A percentile compares a stretch with the other conserved stretches of the same genome.
phyloP scores from a whole-genome alignment of 495 filamentous ascomycete genomes.

The Hypoxylon rickii region DNA sequence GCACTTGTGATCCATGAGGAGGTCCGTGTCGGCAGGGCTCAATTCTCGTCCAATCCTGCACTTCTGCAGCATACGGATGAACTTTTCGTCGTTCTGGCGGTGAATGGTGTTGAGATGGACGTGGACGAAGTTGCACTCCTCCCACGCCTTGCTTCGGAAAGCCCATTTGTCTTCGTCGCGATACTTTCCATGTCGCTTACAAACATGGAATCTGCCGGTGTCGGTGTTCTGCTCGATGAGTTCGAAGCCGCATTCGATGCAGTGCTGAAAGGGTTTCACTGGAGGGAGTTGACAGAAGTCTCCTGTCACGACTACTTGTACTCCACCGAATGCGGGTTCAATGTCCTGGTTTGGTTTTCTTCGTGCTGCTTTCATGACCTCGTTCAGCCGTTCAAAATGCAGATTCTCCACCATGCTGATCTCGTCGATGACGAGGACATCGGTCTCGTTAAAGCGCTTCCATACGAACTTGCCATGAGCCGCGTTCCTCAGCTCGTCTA shows the following conservation, averaged over 20 bases:
- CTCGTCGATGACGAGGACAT: conserved; percentile 53
- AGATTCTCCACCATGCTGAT: conserved; percentile 60
- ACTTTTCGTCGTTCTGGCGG: conserved; percentile 55
- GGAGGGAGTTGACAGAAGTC: conserved; percentile 97
- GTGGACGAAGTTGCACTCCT: conserved; percentile 42
- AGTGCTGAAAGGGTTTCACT: conserved; percentile 80
- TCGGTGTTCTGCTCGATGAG: conserved; percentile 72
- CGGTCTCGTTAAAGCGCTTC: conserved; percentile 44
- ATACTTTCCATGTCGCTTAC: conserved; percentile 39
- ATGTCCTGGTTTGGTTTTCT: conserved; percentile 50
- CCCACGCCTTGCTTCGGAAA: conserved; percentile 47
- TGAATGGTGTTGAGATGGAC: conserved; percentile 54
- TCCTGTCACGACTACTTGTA: conserved; percentile 90
- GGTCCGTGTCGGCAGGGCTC: conserved; percentile 40
- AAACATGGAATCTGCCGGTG: conserved; percentile 68
- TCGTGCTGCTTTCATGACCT: conserved; percentile 50
- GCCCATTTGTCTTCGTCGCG: conserved; percentile 46
- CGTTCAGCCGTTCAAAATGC: conserved; percentile 59
- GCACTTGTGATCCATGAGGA: conserved; percentile 53
- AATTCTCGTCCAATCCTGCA: conserved; percentile 51
- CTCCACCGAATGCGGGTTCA: conserved; percentile 81
- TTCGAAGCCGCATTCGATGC: conserved; percentile 73
- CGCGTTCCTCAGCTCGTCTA: conserved; percentile 14
- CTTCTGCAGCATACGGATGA: conserved; percentile 57
- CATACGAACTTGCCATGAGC: conserved; percentile 12